Evolutionary conservation across 75 land plant species (phyloP).

Genomic region (Pseudotsuga menziesii): DNA sequence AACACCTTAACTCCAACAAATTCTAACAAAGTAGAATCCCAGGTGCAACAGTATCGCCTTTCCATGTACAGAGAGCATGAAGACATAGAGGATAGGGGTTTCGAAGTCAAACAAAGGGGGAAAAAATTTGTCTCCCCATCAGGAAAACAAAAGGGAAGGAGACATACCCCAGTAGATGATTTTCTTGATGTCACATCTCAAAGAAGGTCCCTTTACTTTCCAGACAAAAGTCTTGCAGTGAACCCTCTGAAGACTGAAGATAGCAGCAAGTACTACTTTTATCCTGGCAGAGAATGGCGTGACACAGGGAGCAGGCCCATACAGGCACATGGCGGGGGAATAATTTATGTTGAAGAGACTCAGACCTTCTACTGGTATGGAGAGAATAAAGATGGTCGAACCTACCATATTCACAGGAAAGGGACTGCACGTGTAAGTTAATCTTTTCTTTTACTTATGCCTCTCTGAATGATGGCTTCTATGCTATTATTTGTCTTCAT

Average conservation of each 20-base stretch:
- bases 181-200: constrained; percentile 66
- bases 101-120: constrained; percentile 47
- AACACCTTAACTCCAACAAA: constrained; percentile 33
- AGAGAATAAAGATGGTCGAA: constrained; percentile 92
- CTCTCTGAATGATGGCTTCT: background rate
- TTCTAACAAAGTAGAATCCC: constrained; percentile 12
- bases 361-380: constrained; percentile 95
- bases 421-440: constrained; percentile 77
- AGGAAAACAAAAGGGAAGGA: constrained; percentile 40
- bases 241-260: constrained; percentile 45
- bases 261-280: constrained; percentile 45
- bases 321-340: constrained; percentile 98
- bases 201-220: constrained; percentile 58
- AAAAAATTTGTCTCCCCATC: constrained; percentile 42
- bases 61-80: constrained; percentile 39
- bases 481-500: background rate
- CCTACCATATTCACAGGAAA: constrained; percentile 69
- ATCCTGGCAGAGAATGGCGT: constrained; percentile 84
- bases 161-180: constrained; percentile 52
- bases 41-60: constrained; percentile 21
- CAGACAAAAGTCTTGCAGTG: constrained; percentile 51
- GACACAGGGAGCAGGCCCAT: constrained; percentile 90
- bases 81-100: constrained; percentile 56
- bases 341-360: constrained; percentile 67
- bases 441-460: background rate